Percentiles rank a stretch among this genome's conserved stretches.
Conservation (phyloP, 179 eudicot genomes). For the Drosera spatulata region DNA sequence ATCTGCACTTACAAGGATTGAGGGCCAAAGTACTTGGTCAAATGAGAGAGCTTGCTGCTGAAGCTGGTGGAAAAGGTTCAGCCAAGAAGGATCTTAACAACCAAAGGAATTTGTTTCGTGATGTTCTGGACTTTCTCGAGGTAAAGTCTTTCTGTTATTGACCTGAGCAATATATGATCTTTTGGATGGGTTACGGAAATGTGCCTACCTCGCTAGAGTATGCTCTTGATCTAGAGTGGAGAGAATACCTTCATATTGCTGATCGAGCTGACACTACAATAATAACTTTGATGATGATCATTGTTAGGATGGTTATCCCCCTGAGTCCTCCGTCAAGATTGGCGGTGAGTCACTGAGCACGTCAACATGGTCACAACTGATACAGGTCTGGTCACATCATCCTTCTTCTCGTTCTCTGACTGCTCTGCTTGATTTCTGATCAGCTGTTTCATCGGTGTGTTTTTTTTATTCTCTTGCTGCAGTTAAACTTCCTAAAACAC, state of each 20-base stretch:
- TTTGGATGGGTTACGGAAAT: no score
- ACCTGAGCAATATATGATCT: no score
- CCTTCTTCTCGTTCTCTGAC: not conserved
- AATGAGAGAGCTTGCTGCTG: constrained; percentile 63
- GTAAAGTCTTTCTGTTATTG: constrained; percentile 18
- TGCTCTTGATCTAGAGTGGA: no score
- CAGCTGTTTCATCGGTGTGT: not conserved
- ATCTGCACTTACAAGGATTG: constrained; percentile 46
- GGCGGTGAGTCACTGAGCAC: constrained; percentile 65
- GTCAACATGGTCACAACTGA: constrained; percentile 69
- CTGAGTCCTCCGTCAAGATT: constrained; percentile 63
- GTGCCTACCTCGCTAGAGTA: no score
- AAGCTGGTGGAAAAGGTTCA: constrained; percentile 91
- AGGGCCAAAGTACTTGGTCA: constrained; percentile 61
- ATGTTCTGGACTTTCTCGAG: constrained; percentile 78
- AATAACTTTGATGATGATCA: not conserved
- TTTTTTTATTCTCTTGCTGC: constrained; percentile 5
- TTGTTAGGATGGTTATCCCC: constrained; percentile 60
- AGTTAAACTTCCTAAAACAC: constrained; percentile 86
- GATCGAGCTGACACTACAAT: no score
- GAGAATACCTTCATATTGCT: no score
- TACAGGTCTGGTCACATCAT: constrained; percentile 38
- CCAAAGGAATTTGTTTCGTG: constrained; percentile 73
- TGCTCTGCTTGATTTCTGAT: not conserved
- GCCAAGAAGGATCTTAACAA: constrained; percentile 82